Evolutionary conservation across 225 moss, liverwort and hornwort species (phyloP).

Genomic region (Pleurozium schreberi): DNA sequence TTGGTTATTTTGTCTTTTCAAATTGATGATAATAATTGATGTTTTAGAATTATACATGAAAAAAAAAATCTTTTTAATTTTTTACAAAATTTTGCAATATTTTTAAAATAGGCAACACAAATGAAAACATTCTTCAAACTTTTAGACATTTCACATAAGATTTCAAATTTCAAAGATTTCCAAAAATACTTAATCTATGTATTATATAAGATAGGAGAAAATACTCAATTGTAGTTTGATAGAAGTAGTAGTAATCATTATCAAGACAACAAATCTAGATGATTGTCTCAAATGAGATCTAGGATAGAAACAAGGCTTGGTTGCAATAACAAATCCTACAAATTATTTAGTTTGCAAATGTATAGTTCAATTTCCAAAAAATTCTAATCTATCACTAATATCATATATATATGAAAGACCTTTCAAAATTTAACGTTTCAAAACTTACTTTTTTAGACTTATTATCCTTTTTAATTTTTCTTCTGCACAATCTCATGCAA

Average conservation of each 20-base stretch:
- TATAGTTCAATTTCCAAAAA: rapidly evolving
- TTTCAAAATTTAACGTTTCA: no score
- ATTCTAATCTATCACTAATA: not conserved
- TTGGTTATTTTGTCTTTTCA: not conserved
- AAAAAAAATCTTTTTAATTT: not conserved
- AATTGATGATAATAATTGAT: not conserved
- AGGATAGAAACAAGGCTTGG: not conserved
- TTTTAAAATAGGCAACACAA: not conserved
- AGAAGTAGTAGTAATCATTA: not conserved
- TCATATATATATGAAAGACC: not conserved
- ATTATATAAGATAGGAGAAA: not conserved
- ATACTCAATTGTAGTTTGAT: not conserved
- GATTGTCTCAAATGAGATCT: not conserved
- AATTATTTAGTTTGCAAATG: not conserved
- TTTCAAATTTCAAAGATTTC: not conserved
- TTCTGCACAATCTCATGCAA: no score
- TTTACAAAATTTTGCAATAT: not conserved
- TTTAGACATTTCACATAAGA: not conserved
- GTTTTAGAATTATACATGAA: rapidly evolving
- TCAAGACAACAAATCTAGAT: not conserved
- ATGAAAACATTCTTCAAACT: not conserved
- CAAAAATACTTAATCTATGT: not conserved
- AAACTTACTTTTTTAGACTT: no score
- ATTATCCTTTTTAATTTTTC: no score
- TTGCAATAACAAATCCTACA: not conserved